phyloP scores from a whole-genome alignment of 2,329 filamentous ascomycete species.

The Torrubiella hemipterigena region DNA sequence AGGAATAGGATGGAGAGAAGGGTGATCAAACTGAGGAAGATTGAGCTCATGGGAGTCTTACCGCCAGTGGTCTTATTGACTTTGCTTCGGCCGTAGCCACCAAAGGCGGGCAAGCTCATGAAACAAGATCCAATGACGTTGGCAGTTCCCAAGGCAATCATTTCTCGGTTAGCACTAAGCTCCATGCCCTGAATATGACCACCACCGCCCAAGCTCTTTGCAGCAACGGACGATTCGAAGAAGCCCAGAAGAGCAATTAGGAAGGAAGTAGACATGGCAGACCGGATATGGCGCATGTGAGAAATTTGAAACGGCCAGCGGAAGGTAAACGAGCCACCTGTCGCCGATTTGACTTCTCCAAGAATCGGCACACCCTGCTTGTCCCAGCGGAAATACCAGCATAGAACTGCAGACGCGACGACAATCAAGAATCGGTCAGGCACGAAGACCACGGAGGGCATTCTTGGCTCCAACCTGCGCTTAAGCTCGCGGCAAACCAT shows the following conservation, averaged over 20 bases:
- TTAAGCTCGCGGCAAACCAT: conserved; percentile 85
- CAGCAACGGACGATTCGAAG: conserved; percentile 93
- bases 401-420: conserved; percentile 68
- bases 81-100: conserved; percentile 91
- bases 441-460: conserved; percentile 71
- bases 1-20: conserved; percentile 71
- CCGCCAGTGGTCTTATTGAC: conserved; percentile 88
- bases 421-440: conserved; percentile 89
- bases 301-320: conserved; percentile 72
- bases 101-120: conserved; percentile 86
- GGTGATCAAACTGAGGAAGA: conserved; percentile 75
- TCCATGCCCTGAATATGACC: conserved; percentile 67
- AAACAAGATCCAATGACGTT: conserved; percentile 90
- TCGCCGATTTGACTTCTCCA: conserved; percentile 64
- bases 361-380: conserved; percentile 69
- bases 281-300: conserved; percentile 71
- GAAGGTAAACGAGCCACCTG: conserved; percentile 64
- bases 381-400: conserved; percentile 70
- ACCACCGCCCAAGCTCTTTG: conserved; percentile 68
- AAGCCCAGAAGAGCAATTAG: conserved; percentile 93
- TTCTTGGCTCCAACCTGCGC: conserved; percentile 64
- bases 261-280: conserved; percentile 83
- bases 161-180: conserved; percentile 81
- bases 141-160: conserved; percentile 80
- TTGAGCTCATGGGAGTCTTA: conserved; percentile 84